A percentile compares a stretch with the other conserved stretches of the same genome.
phyloP scores from a whole-genome alignment of 116 monocot species.

The Papilionanthe hybrid region DNA sequence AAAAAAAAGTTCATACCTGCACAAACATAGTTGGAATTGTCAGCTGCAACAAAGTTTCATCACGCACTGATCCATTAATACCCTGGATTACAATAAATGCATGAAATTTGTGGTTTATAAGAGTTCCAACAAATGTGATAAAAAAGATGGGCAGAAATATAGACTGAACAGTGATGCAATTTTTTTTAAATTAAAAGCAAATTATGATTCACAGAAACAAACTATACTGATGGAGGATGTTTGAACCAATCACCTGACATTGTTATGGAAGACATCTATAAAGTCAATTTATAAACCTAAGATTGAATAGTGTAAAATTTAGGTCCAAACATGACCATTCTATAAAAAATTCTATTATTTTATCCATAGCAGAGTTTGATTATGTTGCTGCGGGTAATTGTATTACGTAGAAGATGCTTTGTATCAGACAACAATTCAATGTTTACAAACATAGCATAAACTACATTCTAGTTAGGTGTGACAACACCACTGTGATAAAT shows the following conservation, averaged over 20 bases:
- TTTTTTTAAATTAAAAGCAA: not conserved
- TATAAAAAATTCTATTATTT: too few species aligned
- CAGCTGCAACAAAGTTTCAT: slow-evolving; percentile 73
- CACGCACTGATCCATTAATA: slow-evolving; percentile 60
- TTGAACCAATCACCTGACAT: not conserved
- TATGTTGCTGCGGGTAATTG: too few species aligned
- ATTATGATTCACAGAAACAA: not conserved
- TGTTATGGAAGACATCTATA: not conserved
- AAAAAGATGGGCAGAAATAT: not conserved
- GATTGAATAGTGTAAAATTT: too few species aligned
- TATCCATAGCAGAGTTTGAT: too few species aligned
- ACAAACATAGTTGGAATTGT: slow-evolving; percentile 73
- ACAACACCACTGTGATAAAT: too few species aligned
- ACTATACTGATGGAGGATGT: not conserved
- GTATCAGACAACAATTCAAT: too few species aligned
- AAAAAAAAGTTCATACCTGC: slow-evolving; percentile 35
- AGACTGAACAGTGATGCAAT: not conserved
- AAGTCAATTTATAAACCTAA: not conserved
- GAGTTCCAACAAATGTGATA: not conserved
- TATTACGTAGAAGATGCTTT: too few species aligned
- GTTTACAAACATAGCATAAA: too few species aligned
- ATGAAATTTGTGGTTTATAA: not conserved
- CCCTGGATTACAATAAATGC: slow-evolving; percentile 38
- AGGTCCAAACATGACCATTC: too few species aligned
- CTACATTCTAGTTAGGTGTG: too few species aligned